Evolutionary conservation across 441 rosid species (phyloP), one percentile per base, ranked within the genome.

Genomic region (Populus trichocarpa): DNA sequence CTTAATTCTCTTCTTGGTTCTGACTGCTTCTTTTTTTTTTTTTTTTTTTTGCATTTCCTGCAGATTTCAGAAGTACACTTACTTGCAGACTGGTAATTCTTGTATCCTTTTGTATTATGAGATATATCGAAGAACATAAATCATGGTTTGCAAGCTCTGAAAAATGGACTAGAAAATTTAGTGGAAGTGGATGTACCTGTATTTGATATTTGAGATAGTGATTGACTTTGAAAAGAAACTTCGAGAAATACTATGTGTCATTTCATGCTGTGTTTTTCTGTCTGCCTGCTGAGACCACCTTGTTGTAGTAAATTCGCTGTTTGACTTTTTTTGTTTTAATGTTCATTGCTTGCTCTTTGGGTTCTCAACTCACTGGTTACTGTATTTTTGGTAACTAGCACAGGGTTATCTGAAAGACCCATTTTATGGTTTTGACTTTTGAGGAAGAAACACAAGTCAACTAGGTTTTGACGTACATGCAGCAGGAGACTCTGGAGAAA

Each of bases 11-110:
- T 22, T 61, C 66, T 3, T 61, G 28, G n/a, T 7, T 42, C 12
- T 36, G 66, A 14, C 32, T 38, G 30, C 42, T 69, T 20, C 5
- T 38, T 11, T 1, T 33, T 30, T 3, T 30, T 4, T 32, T 33
- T 36, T 40, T 3, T 38, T 18, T 59, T 40, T 46, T 1, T 79
- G 22, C 70, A 7, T 78, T 80, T 81, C 64, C 33, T 83, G 79
- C 96, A 92, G 95, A 85, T 92, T 82, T 87, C 97, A 22, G 92
- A 93, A 83, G 98, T 92, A 86, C 80, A 77, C 87, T 80, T 85
- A 80, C 79, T 82, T 92, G 79, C 87, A 83, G 42, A 87, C 93
- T 26, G 98, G 96, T 89, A 88, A 88, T 76, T 83, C 76, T 70
- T 79, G 72, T 72, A 46, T 71, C 81, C 70, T 69, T 38, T 6